Evolutionary conservation across 495 filamentous ascomycete species (phyloP), one percentile per base, ranked within the genome.

Genomic region (Lasiosphaeria hispida): DNA sequence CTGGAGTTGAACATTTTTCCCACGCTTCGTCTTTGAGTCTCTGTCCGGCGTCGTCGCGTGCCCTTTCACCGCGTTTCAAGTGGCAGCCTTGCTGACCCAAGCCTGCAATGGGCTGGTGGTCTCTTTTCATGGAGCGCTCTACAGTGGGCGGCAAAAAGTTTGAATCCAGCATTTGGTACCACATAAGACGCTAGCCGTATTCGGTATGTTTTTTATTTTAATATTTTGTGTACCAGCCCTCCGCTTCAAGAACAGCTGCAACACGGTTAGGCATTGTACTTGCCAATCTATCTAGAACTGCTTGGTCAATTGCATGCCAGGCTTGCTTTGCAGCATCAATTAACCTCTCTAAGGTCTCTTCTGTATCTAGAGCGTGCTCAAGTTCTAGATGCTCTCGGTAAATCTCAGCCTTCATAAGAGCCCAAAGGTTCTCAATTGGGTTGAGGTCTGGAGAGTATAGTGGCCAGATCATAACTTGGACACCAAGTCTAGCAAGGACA

Each of bases 131-230:
- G n/a, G n/a, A n/a, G n/a, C n/a, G n/a, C n/a, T 43, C 40, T 17
- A 13, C 41, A 44, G 41, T 44, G 11, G 41, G 41, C 41, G 41
- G 41, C 41, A 44, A 44, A 44, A 44, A 44, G 41, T 44, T 44
- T 18, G 14, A 18, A 44, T 44, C 41, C 19, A 18, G 14, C 41
- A 44, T 17, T 14, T 7, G 19, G 41, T 44, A 44, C 41, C 41
- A 17, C 23, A 30, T 30, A 30, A 30, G 23, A 2, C 41, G 41
- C 41, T 44, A 44, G 19, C 14, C 14, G 14, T 17, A 44, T 18
- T 44, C 3, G 41, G 41, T 44, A 44, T n/a, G n/a, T 43, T n/a
- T 43, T n/a, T 6, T 15, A 11, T 15, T 15, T 43, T 15, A 43
- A 15, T 43, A 43, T 15, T 43, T 43, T 11, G 40, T 43, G 17